These are phyloP conservation scores for Trypanosoma platydactyli DNA, from an alignment of 208 protist species.

Conservation along the genomic window DNA sequence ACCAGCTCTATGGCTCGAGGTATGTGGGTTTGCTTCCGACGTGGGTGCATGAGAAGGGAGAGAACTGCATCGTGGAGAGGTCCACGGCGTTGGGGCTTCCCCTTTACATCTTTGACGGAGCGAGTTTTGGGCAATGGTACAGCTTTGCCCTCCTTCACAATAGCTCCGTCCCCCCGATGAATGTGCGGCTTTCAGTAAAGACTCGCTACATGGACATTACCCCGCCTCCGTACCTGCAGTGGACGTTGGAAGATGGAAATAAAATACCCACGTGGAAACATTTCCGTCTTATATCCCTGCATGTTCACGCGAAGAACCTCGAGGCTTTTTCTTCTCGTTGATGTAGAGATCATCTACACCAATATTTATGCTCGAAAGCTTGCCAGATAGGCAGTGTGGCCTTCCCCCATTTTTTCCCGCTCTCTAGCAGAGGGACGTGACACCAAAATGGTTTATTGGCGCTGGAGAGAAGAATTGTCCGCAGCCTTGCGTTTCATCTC, in stretches of 20 bases:
- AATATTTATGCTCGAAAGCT: no score
- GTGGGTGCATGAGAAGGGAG: constrained; percentile 19
- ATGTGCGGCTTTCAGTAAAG: neutral
- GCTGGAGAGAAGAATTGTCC: no score
- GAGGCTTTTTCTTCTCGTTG: constrained; percentile 22
- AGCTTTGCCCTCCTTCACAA: constrained; percentile 21
- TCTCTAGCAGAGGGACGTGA: no score
- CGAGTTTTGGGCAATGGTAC: constrained; percentile 38
- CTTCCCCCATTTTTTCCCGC: no score
- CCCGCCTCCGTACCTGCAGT: constrained; percentile 23
- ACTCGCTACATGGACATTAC: constrained; percentile 25
- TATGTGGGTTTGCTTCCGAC: constrained; percentile 20
- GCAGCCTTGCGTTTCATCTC: no score
- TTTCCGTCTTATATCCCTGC: constrained; percentile 24
- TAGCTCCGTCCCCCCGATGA: neutral
- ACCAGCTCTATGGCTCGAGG: constrained; percentile 22
- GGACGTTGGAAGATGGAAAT: constrained; percentile 10
- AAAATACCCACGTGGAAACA: constrained; percentile 20
- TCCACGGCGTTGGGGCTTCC: neutral
- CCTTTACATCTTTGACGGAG: constrained; percentile 24
- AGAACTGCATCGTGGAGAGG: constrained; percentile 34
- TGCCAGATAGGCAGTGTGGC: no score
- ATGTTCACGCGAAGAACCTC: constrained; percentile 37
- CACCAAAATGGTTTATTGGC: no score
- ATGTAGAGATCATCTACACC: no score